Base-by-base conservation (phyloP, 352 stramenopile genomes). In the Phytophthora idaei region DNA sequence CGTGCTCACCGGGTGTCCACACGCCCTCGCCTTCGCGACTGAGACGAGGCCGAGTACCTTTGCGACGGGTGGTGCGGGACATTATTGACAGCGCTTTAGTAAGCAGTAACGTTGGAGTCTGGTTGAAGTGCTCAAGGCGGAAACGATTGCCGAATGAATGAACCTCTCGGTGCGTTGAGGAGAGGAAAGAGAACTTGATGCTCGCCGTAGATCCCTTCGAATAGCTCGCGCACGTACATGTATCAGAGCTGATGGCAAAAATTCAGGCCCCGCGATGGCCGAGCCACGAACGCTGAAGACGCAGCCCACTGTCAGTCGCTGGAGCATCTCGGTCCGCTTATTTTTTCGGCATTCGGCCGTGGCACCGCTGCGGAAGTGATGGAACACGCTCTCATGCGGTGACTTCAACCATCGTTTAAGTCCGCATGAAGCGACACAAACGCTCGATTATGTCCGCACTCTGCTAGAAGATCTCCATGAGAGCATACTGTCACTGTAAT, bases 1-100 rank as follows among this genome's bases (percentile, higher is more conserved):
- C 64, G 57, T 85, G 74, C 62, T 85, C 74, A 15, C 51, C 29
- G 29, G 74, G 32, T 2, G 77, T 82, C 74, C 77, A 85, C 2
- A 84, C 64, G 36, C 77, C 73, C 14, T 74, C 66, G 5, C 73
- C 73, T 55, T 81, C 73, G 12, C 54, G 53, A 32, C 73, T 81
- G 58, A 81, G 50, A 57, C 73, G 73, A 52, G 65, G 59, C 11
- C 17, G 58, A 36, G 12, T 61, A 34, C 50, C 59, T 47, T 63
- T 68, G 29, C 68, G 71, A 14, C 57, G 45, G 54, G 37, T 39
- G 28, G 52, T 68, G 36, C 27, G 52, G 25, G 28, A 15, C 36
- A 61, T 51, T 42, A 61, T 51, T 42, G 8, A 37, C 32, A 34
- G 7, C 4, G 29, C 8, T 37, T 37, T 37, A 37, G 32, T 37